Percentiles rank a stretch among this genome's conserved stretches.
Conservation (phyloP, 164 flowering plant species). For the Chimonanthus salicifolius region DNA sequence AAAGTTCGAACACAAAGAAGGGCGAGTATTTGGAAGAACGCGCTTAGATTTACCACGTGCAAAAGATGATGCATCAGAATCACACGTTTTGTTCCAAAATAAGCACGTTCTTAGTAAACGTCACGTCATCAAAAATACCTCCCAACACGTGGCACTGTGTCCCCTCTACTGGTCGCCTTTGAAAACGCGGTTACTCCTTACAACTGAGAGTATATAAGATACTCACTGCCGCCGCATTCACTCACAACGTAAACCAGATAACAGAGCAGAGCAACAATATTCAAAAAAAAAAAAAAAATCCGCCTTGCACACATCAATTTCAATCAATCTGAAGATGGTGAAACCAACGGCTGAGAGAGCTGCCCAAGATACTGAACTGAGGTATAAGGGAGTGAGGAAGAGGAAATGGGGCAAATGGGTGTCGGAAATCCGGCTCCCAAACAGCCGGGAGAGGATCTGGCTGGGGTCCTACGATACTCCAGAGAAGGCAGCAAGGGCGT, state of each 20-base stretch:
- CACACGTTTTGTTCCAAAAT: background rate
- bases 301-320: background rate
- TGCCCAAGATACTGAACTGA: constrained; percentile 1
- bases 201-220: background rate
- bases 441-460: constrained; percentile 82
- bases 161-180: background rate
- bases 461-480: constrained; percentile 75
- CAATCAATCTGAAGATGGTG: background rate
- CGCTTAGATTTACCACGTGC: background rate
- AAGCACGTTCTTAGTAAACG: background rate
- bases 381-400: constrained; percentile 69
- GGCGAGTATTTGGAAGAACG: background rate
- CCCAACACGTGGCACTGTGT: background rate
- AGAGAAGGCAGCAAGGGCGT: constrained; percentile 88
- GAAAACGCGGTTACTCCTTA: background rate
- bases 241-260: background rate
- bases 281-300: background rate
- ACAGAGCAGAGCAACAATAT: background rate
- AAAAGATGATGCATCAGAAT: background rate
- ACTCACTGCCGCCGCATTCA: background rate
- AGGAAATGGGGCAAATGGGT: constrained; percentile 94
- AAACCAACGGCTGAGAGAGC: background rate
- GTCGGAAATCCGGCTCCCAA: constrained; percentile 79
- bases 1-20: too few species aligned
- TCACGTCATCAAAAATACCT: background rate